Evolutionary conservation across 345 rosid genomes (phyloP), one percentile per base, ranked within the genome.

Genomic region (Eutrema yunnanense): DNA sequence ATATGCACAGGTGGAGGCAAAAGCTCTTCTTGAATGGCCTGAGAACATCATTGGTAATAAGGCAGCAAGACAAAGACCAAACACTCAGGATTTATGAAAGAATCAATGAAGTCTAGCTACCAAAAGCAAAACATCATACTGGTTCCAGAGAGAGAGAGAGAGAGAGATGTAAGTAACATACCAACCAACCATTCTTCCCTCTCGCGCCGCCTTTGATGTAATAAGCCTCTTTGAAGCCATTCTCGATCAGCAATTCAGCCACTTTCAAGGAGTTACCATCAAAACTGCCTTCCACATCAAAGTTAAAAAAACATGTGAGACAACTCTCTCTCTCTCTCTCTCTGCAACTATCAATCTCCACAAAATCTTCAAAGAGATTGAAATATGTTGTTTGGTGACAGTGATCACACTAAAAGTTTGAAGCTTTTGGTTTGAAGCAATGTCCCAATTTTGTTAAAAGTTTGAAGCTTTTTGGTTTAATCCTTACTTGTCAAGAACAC

Each of bases 141-240:
- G 43, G 54, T 44, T 51, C 69, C 5, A 32, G 6, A 22, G 44
- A 37, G 34, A 27, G 26, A n/a, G n/a, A n/a, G n/a, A 22, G 4
- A 56, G 12, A 54, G 37, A 73, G 16, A 83, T 12, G 53, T 62
- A 19, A 26, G 60, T 52, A 69, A 73, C 88, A 85, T 89, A 93
- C 97, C 96, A 89, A 43, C 98, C 97, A 93, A 38, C 97, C 98
- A 8, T 90, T 86, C 76, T 87, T 83, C 82, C 97, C 97, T 74
- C 88, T 79, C 10, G 85, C 92, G 3, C 98, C 98, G 8, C 85
- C 94, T 80, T 74, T 86, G 81, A 90, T 85, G 49, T 90, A 96
- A 73, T 84, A 89, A 73, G 91, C 97, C 82, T 87, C 96, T 79
- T 89, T 86, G 78, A 93, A 90, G 2, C 96, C 97, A 74, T 85